A percentile compares a stretch with the other conserved stretches of the same genome.
Conservation (phyloP, 805 yeast species). For the Wickerhamomyces rabaulensis region DNA sequence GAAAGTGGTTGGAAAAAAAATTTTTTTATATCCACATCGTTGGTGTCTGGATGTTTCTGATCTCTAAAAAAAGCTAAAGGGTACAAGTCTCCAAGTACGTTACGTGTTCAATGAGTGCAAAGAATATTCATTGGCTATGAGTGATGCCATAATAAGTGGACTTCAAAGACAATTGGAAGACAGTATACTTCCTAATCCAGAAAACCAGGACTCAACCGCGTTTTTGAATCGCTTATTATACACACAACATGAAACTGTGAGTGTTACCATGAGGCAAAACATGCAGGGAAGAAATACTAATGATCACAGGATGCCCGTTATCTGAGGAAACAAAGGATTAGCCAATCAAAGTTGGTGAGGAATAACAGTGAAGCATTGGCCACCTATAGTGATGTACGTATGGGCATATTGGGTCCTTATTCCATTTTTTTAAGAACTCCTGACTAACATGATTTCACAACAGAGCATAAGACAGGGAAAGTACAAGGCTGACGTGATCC, state of each 20-base stretch:
- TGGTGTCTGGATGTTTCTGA: background rate
- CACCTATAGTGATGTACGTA: constrained; percentile 7
- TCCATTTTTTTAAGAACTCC: background rate
- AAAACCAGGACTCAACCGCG: constrained; percentile 4
- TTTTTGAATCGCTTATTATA: constrained; percentile 6
- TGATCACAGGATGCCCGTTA: background rate
- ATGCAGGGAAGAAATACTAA: background rate
- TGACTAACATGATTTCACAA: background rate
- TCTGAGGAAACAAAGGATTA: background rate
- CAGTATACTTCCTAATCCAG: constrained; percentile 1
- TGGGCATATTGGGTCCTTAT: background rate
- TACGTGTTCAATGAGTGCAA: too few relatives aligned
- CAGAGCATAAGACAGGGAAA: constrained; percentile 8
- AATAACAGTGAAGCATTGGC: background rate
- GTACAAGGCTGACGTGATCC: constrained; percentile 8
- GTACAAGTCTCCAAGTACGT: too few relatives aligned
- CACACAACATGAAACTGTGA: constrained; percentile 11
- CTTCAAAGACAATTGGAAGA: background rate
- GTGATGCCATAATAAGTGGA: background rate
- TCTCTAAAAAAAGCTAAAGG: background rate
- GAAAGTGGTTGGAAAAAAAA: background rate
- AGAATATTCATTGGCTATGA: background rate
- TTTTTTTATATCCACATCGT: background rate
- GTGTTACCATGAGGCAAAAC: background rate
- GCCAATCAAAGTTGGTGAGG: background rate